Evolutionary conservation across 208 protist genomes (phyloP), one percentile per base, ranked within the genome.

Genomic region (Endotrypanum monterogeii): DNA sequence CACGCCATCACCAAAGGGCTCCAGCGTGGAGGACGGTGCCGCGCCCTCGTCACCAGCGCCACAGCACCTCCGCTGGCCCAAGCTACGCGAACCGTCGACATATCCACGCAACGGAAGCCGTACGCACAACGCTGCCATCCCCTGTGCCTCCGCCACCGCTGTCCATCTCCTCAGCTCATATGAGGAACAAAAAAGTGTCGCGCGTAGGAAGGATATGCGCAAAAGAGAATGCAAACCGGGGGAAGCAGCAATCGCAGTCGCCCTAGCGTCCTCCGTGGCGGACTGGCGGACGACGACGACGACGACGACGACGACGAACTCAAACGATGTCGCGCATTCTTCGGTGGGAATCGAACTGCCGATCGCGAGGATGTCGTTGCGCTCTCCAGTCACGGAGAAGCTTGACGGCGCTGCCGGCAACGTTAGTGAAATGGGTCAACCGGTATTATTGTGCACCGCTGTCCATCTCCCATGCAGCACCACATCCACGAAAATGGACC

Each of bases 331-430:
- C 20, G 46, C 32, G 30, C 30, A 25, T 1, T 41, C 20, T 2
- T n/a, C 35, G 41, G 23, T 41, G 41, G 12, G 25, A 14, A 54
- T 20, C 12, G n/a, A 67, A 28, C 20, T 52, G n/a, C 20, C 41
- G n/a, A 74, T 70, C 35, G 63, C 69, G n/a, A 74, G 61, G 44
- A 68, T 70, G 30, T 44, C 74, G 2, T 68, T 74, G 44, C 62
- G 55, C 23, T 30, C 32, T 37, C 25, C 73, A 11, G n/a, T 54
- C 50, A 63, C 61, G 50, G n/a, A 18, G 35, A 57, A 73, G 67
- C 57, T 73, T 8, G 60, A 70, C 67, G 57, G 61, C 60, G 54
- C 23, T 39, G 14, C 50, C 3, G 66, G 73, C 12, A 73, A 78
- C 18, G 74, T 57, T 28, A 46, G 67, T 14, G 67, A 62, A 51